Percentiles rank a stretch among this genome's conserved stretches.
phyloP scores from a whole-genome alignment of 2,329 filamentous ascomycete species.

The Diplodia scrobiculata region DNA sequence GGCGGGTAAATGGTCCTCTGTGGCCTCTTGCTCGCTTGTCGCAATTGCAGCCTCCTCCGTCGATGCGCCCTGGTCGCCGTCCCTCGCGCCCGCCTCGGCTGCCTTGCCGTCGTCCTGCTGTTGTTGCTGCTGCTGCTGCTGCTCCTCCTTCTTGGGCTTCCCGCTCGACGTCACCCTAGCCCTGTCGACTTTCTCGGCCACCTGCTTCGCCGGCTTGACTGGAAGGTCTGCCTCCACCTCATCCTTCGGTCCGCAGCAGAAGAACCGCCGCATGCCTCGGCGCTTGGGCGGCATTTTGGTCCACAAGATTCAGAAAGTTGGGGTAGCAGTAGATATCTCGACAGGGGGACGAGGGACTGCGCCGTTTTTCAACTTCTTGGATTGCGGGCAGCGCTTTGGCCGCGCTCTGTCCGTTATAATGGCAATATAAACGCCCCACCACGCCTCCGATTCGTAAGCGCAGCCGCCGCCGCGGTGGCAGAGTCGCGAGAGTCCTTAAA shows the following conservation, averaged over 20 bases:
- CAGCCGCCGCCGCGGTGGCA: constrained; percentile 8
- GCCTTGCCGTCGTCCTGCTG: neutral
- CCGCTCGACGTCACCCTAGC: constrained; percentile 9
- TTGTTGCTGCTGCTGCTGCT: neutral
- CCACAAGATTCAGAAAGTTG: constrained; percentile 7
- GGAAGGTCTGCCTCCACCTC: constrained; percentile 13
- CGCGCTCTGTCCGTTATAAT: constrained; percentile 21
- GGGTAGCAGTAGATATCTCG: constrained; percentile 12
- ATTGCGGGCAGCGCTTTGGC: constrained; percentile 21
- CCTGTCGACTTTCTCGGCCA: constrained; percentile 19
- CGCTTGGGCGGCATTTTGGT: constrained; percentile 22
- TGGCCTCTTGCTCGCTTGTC: constrained; percentile 21
- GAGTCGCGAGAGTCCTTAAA: constrained; percentile 19
- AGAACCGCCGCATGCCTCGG: constrained; percentile 24
- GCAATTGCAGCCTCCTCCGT: neutral
- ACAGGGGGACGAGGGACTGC: constrained; percentile 22
- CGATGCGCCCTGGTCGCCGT: neutral
- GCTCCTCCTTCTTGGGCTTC: constrained; percentile 16
- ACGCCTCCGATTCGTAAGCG: constrained; percentile 18
- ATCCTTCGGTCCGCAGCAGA: constrained; percentile 25
- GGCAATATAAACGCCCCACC: constrained; percentile 26
- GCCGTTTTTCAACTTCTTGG: constrained; percentile 23
- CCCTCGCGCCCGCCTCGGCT: neutral
- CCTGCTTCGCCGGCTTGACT: constrained; percentile 22
- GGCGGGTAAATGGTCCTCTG: constrained; percentile 22